Evolutionary conservation across 495 filamentous ascomycete species (phyloP), one percentile per base, ranked within the genome.

Genomic region (Penicillium longicatenatum): DNA sequence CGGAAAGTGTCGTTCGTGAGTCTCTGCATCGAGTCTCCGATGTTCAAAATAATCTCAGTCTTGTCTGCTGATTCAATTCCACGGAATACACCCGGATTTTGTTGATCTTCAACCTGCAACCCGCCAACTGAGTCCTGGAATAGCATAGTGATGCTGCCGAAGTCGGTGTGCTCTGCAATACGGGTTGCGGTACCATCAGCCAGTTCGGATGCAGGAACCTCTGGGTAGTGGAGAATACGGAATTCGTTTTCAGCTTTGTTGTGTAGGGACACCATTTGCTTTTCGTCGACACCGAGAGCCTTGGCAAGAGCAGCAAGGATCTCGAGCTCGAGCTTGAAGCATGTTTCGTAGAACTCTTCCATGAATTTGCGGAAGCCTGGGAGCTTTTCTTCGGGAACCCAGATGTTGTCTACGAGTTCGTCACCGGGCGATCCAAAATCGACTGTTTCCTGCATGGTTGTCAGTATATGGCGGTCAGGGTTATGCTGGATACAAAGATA

Each of bases 11-110:
- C 84, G 64, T 87, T 87, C 43, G 79, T 86, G 59, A 84, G 76
- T 5, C 83, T 70, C 73, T 84, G 82, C 70, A 88, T 71, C 57
- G 83, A 82, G 62, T 87, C 86, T 1, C 84, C 86, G 39, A 89
- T 81, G 63, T 88, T 89, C 50, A 89, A 75, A 11, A 87, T 83
- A 33, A 86, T 76, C 6, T 83, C 81, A 19, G 77, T 78, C 52
- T 79, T 67, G 19, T 81, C 63, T 0, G 77, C 75, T 16, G 73
- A 59, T n/a, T 68, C 82, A 30, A 78, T 65, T 10, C 81, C 66
- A 3, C 54, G 45, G 54, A 84, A 86, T 2, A 51, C 64, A 0
- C 73, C 77, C 19, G 46, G 39, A 0, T 66, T 57, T 9, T 55
- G 45, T 17, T 75, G 67, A 24, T 79, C 69, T 54, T 81, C 69